Base-by-base conservation (phyloP, 177 flowering plant genomes). In the Vitis hybrid region DNA sequence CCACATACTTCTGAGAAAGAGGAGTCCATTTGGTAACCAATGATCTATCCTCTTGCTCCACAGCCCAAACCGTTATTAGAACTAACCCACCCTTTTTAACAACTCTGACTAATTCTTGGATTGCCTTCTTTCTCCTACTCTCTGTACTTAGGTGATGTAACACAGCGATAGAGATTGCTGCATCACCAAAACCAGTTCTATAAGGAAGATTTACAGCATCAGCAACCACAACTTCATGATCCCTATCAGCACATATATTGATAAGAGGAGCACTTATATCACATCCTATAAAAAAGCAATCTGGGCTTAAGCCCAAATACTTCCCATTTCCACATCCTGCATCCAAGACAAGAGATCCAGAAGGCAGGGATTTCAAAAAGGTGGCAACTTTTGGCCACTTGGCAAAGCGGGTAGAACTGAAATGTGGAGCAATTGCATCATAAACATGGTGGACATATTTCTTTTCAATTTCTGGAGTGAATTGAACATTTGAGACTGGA, bases 351-450 rank as follows among this genome's bases (percentile, higher is more conserved):
- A 95, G 85, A 61, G 93, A 89, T 26, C 93, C 96, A 3, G 69
- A 65, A 14, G 84, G 80, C 76, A 95, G 72, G 3, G 97, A 80
- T 30, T 77, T 85, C 70, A 95, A 78, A 79, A 95, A 93, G 0
- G 80, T 62, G 15, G 97, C 86, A 52, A 95, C 97, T 78, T 91
- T 93, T 15, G 97, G 99, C 98, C 99, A 95, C 79, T 91, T 95
- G 2, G 99, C 94, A 71, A 86, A 95, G 32, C 98, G 84, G 30
- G 99, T 95, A 54, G 98, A 80, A 77, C 98, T 95, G 71, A 95
- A 95, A 84, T 95, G 98, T n/a, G 97, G 99, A 34, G 99, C 98
- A 66, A 95, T 93, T 57, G 99, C 97, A 80, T 93, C 99, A 76
- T 95, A 95, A 70, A 93, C 97, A 73, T 73, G 85, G 80, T 95